These are phyloP conservation scores for Daldinia grandis DNA, from an alignment of 495 filamentous ascomycete genomes.

Conservation along the genomic window DNA sequence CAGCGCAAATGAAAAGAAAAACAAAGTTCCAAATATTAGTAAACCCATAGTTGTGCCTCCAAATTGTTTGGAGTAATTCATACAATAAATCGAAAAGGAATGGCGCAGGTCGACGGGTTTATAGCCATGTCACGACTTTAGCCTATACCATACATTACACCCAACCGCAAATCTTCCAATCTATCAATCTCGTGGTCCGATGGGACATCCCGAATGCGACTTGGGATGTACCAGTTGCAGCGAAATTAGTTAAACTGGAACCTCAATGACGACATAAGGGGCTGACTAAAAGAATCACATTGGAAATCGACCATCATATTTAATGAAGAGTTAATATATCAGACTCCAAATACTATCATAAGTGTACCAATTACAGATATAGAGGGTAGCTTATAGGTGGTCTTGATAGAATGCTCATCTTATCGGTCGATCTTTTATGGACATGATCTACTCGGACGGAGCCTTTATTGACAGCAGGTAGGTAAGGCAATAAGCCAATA, in stretches of 20 bases:
- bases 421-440: too few relatives aligned
- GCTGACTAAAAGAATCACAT: not conserved
- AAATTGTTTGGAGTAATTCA: not conserved
- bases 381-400: too few relatives aligned
- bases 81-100: not conserved
- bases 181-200: not conserved
- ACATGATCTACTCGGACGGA: too few relatives aligned
- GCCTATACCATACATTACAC: conserved; percentile 14
- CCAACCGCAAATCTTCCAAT: not conserved
- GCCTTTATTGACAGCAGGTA: too few relatives aligned
- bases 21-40: not conserved
- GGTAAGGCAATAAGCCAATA: too few relatives aligned
- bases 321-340: too few relatives aligned
- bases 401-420: too few relatives aligned
- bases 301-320: too few relatives aligned
- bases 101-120: not conserved
- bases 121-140: conserved; percentile 17
- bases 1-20: not conserved
- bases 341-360: too few relatives aligned
- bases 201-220: conserved; percentile 10
- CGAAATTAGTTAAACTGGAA: not conserved
- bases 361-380: too few relatives aligned
- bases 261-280: not conserved
- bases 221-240: not conserved
- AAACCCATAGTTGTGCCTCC: not conserved